Evolutionary conservation across 345 rosid genomes (phyloP), one percentile per base, ranked within the genome.

Genomic region (Acer negundo): DNA sequence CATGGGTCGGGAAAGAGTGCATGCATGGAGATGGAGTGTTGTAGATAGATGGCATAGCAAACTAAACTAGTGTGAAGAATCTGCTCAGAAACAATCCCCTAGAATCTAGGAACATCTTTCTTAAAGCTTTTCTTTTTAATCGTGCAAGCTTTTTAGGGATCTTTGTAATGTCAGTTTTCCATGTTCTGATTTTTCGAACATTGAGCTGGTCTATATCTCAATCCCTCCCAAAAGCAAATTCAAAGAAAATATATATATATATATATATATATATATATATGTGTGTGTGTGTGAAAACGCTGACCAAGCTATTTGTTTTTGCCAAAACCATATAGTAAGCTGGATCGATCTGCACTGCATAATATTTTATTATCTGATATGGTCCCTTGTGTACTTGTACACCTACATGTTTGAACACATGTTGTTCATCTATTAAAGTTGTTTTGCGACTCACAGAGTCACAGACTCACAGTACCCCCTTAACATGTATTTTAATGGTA

Each of bases 91-190:
- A 70, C 62, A 19, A 64, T 74, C 61, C 77, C 77, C 77, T 63
- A 47, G 77, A 74, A 74, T 74, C 77, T 74, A 74, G 70, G 77
- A 74, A 74, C 28, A 24, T 62, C 77, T 73, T 44, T 62, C 68
- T 24, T 62, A 74, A 74, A 74, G 77, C 20, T 64, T 55, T 40
- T 64, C 28, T n/a, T 46, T 73, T 23, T n/a, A 31, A 17, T 62
- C 66, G 7, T 55, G 66, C 66, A 20, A 58, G 66, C 66, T 58
- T 72, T 72, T 72, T 72, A 8, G 46, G 19, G 35, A 28, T 63
- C 47, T 26, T 74, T 64, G 77, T 63, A 63, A 24, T 47, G 77
- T 64, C 77, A 63, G 62, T 74, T 74, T 26, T 74, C 70, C 2
- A 26, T 64, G 77, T 64, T 28, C 55, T 49, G 31, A 74, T 63